Evolutionary conservation across 228 moss, liverwort and hornwort genomes (phyloP).

Genomic region (Sphagnum magellanicum): DNA sequence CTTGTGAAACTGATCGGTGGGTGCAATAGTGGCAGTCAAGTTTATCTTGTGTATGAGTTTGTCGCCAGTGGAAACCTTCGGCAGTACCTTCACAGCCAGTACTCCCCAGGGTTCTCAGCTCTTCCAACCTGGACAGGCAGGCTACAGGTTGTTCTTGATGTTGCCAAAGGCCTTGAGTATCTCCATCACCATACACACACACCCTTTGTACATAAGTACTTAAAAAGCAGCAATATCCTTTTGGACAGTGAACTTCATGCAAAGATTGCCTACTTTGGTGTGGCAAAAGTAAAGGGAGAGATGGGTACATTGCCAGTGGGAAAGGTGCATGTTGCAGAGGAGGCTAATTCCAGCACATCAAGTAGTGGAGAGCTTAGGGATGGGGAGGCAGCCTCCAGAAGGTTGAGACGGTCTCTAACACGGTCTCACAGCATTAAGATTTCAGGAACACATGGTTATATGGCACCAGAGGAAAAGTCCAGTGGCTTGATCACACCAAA

Average conservation of each 20-base stretch:
- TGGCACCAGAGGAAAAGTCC: constrained; percentile 80
- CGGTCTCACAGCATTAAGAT: constrained; percentile 72
- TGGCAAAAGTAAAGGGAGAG: constrained; percentile 69
- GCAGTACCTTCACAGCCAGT: constrained; percentile 44
- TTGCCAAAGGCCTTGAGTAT: constrained; percentile 81
- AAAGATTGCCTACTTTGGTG: constrained; percentile 63
- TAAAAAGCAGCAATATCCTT: constrained; percentile 82
- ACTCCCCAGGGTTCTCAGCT: constrained; percentile 59
- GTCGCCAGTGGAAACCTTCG: constrained; percentile 52
- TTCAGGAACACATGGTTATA: constrained; percentile 77
- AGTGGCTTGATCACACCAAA: constrained; percentile 59
- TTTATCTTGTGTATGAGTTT: constrained; percentile 71
- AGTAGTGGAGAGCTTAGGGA: constrained; percentile 24
- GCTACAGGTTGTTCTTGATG: constrained; percentile 66
- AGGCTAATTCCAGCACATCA: not conserved
- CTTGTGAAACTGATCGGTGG: constrained; percentile 73
- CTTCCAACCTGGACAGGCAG: constrained; percentile 65
- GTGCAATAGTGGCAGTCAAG: constrained; percentile 52
- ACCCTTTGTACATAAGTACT: constrained; percentile 69
- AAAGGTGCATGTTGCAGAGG: constrained; percentile 1
- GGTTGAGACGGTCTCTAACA: constrained; percentile 7
- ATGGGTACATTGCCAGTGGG: constrained; percentile 2
- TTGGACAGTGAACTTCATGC: constrained; percentile 56
- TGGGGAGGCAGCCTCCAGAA: constrained; percentile 5
- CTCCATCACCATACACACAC: constrained; percentile 61